Conservation (phyloP, 495 filamentous ascomycete species). For the Aspergillus egyptiacus region DNA sequence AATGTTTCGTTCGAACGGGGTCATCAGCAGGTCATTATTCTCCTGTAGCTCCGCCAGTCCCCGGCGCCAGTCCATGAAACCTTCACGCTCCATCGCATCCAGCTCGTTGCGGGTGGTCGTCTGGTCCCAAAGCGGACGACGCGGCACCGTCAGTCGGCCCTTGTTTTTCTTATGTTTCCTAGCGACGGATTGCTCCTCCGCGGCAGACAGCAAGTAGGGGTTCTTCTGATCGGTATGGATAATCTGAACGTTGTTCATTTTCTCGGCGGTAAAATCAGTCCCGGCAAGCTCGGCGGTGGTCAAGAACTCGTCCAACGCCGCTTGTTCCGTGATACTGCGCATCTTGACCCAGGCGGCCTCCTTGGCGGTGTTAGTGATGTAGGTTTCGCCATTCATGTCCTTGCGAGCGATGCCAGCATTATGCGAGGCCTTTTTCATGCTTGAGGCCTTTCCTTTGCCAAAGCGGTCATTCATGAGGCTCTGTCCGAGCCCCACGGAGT, state of each 20-base stretch:
- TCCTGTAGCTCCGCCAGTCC: conserved; percentile 90
- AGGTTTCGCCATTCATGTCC: conserved; percentile 40
- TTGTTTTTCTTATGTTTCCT: conserved; percentile 78
- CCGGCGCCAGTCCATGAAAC: conserved; percentile 82
- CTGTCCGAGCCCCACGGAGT: conserved; percentile 84
- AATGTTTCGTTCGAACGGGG: conserved; percentile 94
- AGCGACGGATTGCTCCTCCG: conserved; percentile 72
- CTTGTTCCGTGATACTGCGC: conserved; percentile 97
- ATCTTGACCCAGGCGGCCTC: conserved; percentile 66
- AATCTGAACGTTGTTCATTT: conserved; percentile 97
- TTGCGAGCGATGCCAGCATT: conserved; percentile 48
- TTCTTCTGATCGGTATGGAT: conserved; percentile 94
- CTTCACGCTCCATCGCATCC: conserved; percentile 70
- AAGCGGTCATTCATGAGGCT: conserved; percentile 91
- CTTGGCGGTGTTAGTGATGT: conserved; percentile 42
- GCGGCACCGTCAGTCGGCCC: conserved; percentile 75
- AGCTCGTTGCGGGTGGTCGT: conserved; percentile 76
- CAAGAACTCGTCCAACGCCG: conserved; percentile 81
- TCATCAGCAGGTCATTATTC: conserved; percentile 90
- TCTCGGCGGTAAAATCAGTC: conserved; percentile 98
- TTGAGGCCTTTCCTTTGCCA: conserved; percentile 76
- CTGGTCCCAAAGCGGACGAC: conserved; percentile 83
- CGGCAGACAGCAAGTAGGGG: conserved; percentile 81
- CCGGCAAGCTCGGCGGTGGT: conserved; percentile 89
- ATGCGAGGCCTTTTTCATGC: conserved; percentile 61